Conservation (phyloP, 345 rosid species). For the Syzygium jambos region DNA sequence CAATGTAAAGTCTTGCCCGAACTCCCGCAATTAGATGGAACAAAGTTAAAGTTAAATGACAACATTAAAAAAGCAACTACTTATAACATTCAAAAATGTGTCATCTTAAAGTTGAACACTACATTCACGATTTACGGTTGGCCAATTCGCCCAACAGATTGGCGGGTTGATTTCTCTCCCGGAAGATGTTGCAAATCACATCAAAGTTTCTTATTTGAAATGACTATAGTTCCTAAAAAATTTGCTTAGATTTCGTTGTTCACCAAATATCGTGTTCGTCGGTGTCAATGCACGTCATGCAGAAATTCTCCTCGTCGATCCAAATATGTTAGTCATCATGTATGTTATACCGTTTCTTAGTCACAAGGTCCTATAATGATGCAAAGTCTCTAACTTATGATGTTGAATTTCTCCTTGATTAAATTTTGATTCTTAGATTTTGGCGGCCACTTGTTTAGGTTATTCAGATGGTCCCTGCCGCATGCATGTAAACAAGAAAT, state of each 20-base stretch:
- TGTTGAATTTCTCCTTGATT: background rate
- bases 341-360: background rate
- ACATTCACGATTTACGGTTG: background rate
- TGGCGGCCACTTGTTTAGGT: background rate
- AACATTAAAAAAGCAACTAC: background rate
- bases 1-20: background rate
- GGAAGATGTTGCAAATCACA: background rate
- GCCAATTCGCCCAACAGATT: background rate
- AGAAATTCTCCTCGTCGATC: background rate
- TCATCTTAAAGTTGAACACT: background rate
- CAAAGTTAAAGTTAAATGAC: background rate
- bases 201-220: background rate
- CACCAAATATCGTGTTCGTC: background rate
- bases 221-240: background rate
- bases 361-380: background rate
- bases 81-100: background rate
- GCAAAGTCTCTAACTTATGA: background rate
- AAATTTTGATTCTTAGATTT: background rate
- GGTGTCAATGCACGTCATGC: background rate
- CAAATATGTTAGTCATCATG: background rate
- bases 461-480: background rate
- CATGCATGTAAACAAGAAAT: background rate
- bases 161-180: background rate
- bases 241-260: background rate
- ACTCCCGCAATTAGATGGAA: background rate